phyloP scores from a whole-genome alignment of 352 stramenopile genomes.

The Phytophthora pisi region DNA sequence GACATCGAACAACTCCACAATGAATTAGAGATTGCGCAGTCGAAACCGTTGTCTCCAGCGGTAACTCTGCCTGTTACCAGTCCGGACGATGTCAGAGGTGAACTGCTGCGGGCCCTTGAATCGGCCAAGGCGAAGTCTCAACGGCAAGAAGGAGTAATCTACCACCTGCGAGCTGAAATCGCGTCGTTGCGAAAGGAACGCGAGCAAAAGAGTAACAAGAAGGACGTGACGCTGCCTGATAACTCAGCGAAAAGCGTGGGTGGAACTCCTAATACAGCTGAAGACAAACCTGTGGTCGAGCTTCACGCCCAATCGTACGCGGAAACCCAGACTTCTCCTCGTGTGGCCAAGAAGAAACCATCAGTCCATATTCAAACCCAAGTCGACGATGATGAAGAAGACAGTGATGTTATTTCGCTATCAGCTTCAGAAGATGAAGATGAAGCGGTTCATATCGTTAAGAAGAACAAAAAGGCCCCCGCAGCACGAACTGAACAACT shows the following conservation, averaged over 20 bases:
- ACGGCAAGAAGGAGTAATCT: slow-evolving; percentile 32
- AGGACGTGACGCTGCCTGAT: neutral
- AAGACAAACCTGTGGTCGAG: slow-evolving; percentile 1
- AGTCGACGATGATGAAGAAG: slow-evolving; percentile 2
- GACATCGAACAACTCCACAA: slow-evolving; percentile 42
- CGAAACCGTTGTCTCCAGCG: slow-evolving; percentile 4
- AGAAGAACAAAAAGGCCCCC: slow-evolving; percentile 1
- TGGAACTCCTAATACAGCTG: neutral
- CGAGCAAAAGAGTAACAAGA: slow-evolving; percentile 23
- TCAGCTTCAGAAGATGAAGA: slow-evolving; percentile 9
- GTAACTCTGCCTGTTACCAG: slow-evolving; percentile 3
- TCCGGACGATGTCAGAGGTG: slow-evolving; percentile 22
- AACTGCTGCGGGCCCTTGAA: slow-evolving; percentile 29
- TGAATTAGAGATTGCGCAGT: slow-evolving; percentile 37
- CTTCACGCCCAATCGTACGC: slow-evolving; percentile 3
- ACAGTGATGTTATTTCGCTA: slow-evolving; percentile 26
- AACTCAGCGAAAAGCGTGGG: neutral
- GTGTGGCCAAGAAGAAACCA: neutral
- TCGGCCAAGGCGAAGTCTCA: slow-evolving; percentile 30
- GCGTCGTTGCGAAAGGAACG: slow-evolving; percentile 30
- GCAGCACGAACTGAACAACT: slow-evolving; percentile 4
- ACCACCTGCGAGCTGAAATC: slow-evolving; percentile 35
- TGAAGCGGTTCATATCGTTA: neutral
- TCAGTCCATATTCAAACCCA: neutral
- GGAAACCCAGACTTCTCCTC: slow-evolving; percentile 26